Base-by-base conservation (phyloP, 2,329 filamentous ascomycete species). In the Zalaria sp. region DNA sequence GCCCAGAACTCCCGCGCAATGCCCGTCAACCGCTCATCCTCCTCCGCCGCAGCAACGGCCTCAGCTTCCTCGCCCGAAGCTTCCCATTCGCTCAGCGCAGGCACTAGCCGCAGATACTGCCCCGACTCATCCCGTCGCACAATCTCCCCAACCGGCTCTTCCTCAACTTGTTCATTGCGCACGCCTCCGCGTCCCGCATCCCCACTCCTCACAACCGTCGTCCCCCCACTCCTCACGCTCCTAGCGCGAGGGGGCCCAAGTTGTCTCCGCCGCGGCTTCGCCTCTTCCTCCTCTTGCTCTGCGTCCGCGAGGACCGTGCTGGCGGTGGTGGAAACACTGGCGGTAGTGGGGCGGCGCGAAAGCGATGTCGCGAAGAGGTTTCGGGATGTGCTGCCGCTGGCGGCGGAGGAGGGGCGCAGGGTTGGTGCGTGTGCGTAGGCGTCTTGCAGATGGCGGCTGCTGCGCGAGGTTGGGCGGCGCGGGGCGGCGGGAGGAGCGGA, bases 1-100 rank as follows among this genome's bases (percentile, higher is more conserved):
- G 38, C 31, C 42, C 42, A 44, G 5, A 40, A 44, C 4, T 44
- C 42, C 28, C 35, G 38, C n/a, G 39, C 35, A 11, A 44, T 38
- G 27, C 27, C 28, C 7, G 42, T 41, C 35, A 44, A 9, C 25
- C 42, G 42, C n/a, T 7, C 31, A 31, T 44, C 25, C 4, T 44
- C 38, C 29, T 40, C 42, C 8, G 27, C 25, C 29, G 29, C 29
- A 32, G 29, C 7, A 7, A 32, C 29, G n/a, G n/a, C 29, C 29
- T 32, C 7, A 7, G 7, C 38, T 8, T 44, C 42, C 3, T 35
- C 38, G 8, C 27, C 28, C 4, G 27, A 25, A 28, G 29, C 9
- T 3, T 32, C 18, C 4, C 28, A 25, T 25, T 44, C 42, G 7
- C 25, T 35, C 9, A 41, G 7, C 35, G 29, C 29, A 34, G 42